These are phyloP conservation scores for Pleurotus sapidus DNA, from an alignment of 768 basidiomycete species.

Conservation along the genomic window DNA sequence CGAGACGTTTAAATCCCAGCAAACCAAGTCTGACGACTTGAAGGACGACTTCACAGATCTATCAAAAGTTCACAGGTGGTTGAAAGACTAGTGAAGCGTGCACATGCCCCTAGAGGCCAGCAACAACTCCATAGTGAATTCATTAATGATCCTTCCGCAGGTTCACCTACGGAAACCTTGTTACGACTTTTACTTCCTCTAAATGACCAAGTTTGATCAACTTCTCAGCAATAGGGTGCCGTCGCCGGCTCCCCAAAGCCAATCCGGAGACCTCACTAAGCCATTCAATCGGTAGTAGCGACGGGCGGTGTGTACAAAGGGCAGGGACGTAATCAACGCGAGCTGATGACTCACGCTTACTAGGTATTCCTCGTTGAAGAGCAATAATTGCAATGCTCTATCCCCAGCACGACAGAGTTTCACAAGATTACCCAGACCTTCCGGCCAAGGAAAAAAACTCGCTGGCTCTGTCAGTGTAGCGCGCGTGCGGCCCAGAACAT, in stretches of 20 bases:
- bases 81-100: too few relatives aligned
- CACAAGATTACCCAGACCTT: slow-evolving; percentile 65
- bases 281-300: slow-evolving; percentile 85
- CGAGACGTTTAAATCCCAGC: too few relatives aligned
- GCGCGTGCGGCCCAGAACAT: slow-evolving; percentile 78
- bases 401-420: slow-evolving; percentile 73
- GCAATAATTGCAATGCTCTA: slow-evolving; percentile 91
- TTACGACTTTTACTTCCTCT: too few relatives aligned
- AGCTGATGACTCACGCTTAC: slow-evolving; percentile 86
- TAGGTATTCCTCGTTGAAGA: slow-evolving; percentile 91
- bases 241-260: slow-evolving; percentile 60
- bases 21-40: too few relatives aligned
- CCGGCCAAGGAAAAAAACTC: slow-evolving; percentile 51
- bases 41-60: too few relatives aligned
- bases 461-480: slow-evolving; percentile 89
- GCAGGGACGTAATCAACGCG: slow-evolving; percentile 88
- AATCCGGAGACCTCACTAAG: slow-evolving; percentile 80
- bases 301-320: slow-evolving; percentile 85
- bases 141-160: too few relatives aligned
- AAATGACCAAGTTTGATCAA: too few relatives aligned
- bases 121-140: too few relatives aligned
- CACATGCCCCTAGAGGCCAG: too few relatives aligned
- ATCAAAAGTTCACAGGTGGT: too few relatives aligned
- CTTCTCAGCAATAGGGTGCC: slow-evolving; percentile 40
- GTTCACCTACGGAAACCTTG: too few relatives aligned